phyloP scores from a whole-genome alignment of 805 yeast species.

The Hanseniaspora guilliermondii region DNA sequence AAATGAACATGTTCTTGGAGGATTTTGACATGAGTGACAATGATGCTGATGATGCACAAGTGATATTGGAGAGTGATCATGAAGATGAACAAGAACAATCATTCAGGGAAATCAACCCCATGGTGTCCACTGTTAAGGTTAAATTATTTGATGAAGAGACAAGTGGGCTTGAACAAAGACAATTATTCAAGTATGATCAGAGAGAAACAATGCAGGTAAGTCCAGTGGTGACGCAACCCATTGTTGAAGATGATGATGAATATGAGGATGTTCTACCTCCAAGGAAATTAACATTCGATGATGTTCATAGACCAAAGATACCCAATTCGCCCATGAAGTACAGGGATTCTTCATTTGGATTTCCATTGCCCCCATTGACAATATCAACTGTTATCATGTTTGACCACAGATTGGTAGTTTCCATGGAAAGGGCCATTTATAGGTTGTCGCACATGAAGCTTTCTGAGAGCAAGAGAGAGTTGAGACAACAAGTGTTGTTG shows the following conservation, averaged over 20 bases:
- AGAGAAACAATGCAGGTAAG: not conserved
- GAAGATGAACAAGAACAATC: not conserved
- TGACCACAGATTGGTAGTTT: conserved; percentile 80
- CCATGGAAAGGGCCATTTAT: conserved; percentile 91
- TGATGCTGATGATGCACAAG: not conserved
- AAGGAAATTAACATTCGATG: conserved; percentile 27
- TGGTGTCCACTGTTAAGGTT: not conserved
- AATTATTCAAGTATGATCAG: not conserved
- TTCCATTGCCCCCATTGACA: conserved; percentile 73
- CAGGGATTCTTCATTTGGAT: conserved; percentile 76
- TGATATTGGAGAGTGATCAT: not conserved
- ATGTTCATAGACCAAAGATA: conserved; percentile 28
- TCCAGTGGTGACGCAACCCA: not conserved
- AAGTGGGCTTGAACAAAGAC: not conserved
- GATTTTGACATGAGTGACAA: conserved; percentile 13
- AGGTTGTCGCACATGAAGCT: conserved; percentile 82
- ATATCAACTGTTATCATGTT: conserved; percentile 67
- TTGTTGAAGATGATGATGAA: not conserved
- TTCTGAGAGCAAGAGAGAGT: conserved; percentile 84
- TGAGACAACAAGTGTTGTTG: conserved; percentile 81
- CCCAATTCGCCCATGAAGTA: conserved; percentile 48
- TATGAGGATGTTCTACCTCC: conserved; percentile 20
- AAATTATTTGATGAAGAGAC: not conserved
- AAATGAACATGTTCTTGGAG: conserved; percentile 7
- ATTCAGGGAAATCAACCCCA: not conserved